phyloP scores from a whole-genome alignment of 2,329 filamentous ascomycete species.

The Balansia obtecta region DNA sequence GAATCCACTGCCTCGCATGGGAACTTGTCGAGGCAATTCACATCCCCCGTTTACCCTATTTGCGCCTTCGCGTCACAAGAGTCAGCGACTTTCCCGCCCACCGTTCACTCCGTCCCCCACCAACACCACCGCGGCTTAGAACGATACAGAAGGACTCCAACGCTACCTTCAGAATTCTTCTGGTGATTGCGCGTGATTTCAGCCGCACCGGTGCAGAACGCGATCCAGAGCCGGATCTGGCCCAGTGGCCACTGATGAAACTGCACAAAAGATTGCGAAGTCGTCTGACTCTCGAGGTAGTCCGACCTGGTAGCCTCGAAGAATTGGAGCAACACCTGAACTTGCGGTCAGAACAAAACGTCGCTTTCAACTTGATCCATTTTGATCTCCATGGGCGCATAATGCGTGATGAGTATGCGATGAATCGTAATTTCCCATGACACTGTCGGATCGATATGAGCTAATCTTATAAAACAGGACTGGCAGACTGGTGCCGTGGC shows the following conservation, averaged over 20 bases:
- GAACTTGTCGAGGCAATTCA: constrained; percentile 15
- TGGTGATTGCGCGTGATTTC: constrained; percentile 17
- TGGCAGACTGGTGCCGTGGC: constrained; percentile 13
- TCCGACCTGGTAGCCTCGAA: constrained; percentile 14
- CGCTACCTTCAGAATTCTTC: constrained; percentile 13
- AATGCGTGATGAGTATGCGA: constrained; percentile 13
- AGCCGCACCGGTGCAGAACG: constrained; percentile 13
- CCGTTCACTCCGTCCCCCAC: constrained; percentile 2
- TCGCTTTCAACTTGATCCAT: constrained; percentile 16
- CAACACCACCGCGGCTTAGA: constrained; percentile 8
- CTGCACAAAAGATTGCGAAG: constrained; percentile 16
- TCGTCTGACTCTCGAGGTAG: constrained; percentile 14
- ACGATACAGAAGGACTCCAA: constrained; percentile 10
- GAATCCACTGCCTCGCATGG: constrained; percentile 17
- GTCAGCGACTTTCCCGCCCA: constrained; percentile 13
- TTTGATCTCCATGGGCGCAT: constrained; percentile 18
- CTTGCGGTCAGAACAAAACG: constrained; percentile 10
- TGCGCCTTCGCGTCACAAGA: constrained; percentile 14
- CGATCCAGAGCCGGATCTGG: constrained; percentile 18
- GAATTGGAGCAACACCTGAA: constrained; percentile 14
- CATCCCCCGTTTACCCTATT: constrained; percentile 8
- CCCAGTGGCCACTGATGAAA: constrained; percentile 18
- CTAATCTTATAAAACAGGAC: constrained; percentile 6
- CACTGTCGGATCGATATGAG: neutral
- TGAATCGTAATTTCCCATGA: neutral